phyloP scores from a whole-genome alignment of 768 basidiomycete genomes.

The Suillus cothurnatus region DNA sequence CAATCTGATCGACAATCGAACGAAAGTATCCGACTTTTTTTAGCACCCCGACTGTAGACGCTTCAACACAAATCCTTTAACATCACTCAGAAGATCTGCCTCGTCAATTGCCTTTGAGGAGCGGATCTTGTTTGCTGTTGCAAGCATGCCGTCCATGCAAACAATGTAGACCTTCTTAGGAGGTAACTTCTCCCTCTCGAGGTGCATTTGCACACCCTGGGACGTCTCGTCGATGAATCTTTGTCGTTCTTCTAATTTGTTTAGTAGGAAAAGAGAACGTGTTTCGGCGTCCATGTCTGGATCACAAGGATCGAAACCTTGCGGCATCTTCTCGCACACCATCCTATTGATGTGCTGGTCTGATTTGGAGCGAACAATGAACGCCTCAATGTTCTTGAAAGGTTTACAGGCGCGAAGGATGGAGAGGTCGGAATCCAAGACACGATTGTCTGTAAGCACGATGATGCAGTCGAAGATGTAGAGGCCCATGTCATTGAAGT shows the following conservation, averaged over 20 bases:
- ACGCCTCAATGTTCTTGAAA: conserved; percentile 25
- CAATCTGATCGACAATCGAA: too few relatives aligned
- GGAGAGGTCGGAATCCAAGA: conserved; percentile 11
- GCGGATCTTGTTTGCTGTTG: too few relatives aligned
- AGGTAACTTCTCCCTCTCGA: conserved; percentile 11
- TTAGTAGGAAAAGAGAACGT: conserved; percentile 6
- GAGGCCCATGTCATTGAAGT: too few relatives aligned
- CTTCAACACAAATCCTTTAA: too few relatives aligned
- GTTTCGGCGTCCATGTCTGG: conserved; percentile 13
- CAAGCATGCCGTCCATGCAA: too few relatives aligned
- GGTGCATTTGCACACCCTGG: conserved; percentile 8
- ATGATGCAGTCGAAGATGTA: too few relatives aligned
- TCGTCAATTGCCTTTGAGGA: too few relatives aligned
- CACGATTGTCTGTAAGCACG: conserved; percentile 18
- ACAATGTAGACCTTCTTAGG: conserved; percentile 5
- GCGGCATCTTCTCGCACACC: conserved; percentile 15
- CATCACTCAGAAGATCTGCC: too few relatives aligned
- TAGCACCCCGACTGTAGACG: too few relatives aligned
- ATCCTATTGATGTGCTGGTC: conserved; percentile 31
- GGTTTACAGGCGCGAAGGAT: conserved; percentile 21
- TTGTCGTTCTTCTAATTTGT: neutral
- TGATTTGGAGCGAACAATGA: conserved; percentile 37
- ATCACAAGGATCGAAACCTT: conserved; percentile 19
- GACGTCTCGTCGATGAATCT: conserved; percentile 6
- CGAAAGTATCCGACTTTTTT: too few relatives aligned